Base-by-base conservation (phyloP, 768 basidiomycete species). In the Baorangia bicolor region DNA sequence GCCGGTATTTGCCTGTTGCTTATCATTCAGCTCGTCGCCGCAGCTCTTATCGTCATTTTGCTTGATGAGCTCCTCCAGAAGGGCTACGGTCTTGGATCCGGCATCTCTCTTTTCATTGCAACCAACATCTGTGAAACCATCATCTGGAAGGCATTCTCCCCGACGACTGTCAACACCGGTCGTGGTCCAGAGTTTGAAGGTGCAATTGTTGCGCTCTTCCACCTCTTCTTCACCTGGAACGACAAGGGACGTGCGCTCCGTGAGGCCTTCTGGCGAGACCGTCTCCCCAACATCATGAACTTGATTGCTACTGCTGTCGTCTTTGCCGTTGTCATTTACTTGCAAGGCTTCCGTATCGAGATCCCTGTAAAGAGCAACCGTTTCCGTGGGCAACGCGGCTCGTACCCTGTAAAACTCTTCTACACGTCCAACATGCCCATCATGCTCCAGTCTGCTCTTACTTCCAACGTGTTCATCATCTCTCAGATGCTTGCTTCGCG, bases 351-450 rank as follows among this genome's bases (percentile, higher is more conserved):
- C 90, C 82, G 96, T 57, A 91, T 98, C 59, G 96, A 98, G 72
- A 98, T 98, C 69, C 96, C 95, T 9, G 92, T 98, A 71, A 98
- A 98, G 83, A 90, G 87, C 77, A 94, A 92, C 79, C 84, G 86
- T 61, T 93, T 94, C 87, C 83, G 94, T 55, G 97, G 97, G n/a
- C 94, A 98, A 73, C 83, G 95, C 30, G 95, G 92, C 39, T 83
- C 85, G 14, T 98, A 98, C 78, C 97, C 97, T 49, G 83, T 99
- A 78, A 98, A 98, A 77, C 85, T 98, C 35, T 98, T 99, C 78
- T 99, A 98, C 76, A 98, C 97, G 16, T 89, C 86, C 41, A 99
- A 98, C 78, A 99, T 98, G 96, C 96, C 96, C 54, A 98, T 99
- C 80, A 99, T 99, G 96, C 84, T 98, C 57, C 92, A 98, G 76